Evolutionary conservation across 495 filamentous ascomycete genomes (phyloP), one percentile per base, ranked within the genome.

Genomic region (Lophium mytilinum): DNA sequence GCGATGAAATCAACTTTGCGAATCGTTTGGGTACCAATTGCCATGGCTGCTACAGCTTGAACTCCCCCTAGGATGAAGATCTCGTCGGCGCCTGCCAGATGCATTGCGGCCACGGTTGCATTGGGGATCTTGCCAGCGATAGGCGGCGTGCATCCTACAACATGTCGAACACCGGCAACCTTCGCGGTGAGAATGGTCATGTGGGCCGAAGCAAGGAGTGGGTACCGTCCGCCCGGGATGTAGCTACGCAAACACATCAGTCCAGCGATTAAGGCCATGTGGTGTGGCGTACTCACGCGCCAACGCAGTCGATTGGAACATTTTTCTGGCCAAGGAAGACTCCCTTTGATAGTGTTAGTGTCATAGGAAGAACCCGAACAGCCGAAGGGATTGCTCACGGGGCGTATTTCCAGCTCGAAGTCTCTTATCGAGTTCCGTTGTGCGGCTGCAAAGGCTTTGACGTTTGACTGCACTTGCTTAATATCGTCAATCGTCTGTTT

Each of bases 21-120:
- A 40, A 80, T 75, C 0, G 77, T 81, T 59, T 84, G 73, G 0
- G 83, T 86, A n/a, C 83, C 83, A 53, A 85, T 73, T 4, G 83
- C 83, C 80, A 87, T 84, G 24, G 82, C 83, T 3, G 83, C 81
- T 47, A 80, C 67, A 8, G 78, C 77, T 56, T 81, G 78, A 0
- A 79, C 78, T 0, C 78, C 78, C 0, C 78, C 78, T 1, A 81
- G 70, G 39, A 80, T 64, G 65, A 72, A 78, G 48, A 80, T 79
- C 19, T 74, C 69, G 56, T 80, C 78, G 0, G 78, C 78, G 2
- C 78, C 77, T 9, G 78, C 78, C n/a, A 75, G 67, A 62, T 75
- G 69, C 68, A 79, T 78, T 0, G 78, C 78, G 1, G 78, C 77
- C 8, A 81, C 69, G 0, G 78, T 80, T 9, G 72, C 71, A 49